phyloP scores from a whole-genome alignment of 2,329 filamentous ascomycete genomes.

The Claviceps sorghi region DNA sequence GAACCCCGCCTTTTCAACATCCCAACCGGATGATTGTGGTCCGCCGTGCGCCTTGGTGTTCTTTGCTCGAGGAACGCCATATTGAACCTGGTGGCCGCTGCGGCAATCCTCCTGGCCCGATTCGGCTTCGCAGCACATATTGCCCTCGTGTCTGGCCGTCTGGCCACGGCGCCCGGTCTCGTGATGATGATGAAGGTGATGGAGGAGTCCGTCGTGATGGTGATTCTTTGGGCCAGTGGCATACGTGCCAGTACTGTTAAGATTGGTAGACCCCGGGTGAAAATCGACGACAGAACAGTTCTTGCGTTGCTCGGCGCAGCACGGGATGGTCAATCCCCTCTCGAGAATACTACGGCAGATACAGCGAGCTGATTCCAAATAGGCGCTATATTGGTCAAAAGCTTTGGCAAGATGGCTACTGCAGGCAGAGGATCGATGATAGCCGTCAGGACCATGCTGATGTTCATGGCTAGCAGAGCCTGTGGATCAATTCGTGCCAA shows the following conservation, averaged over 20 bases:
- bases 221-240: constrained; percentile 4
- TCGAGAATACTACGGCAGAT: constrained; percentile 22
- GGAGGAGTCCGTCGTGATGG: constrained; percentile 6
- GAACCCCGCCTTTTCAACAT: constrained; percentile 14
- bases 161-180: constrained; percentile 10
- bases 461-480: constrained; percentile 12
- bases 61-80: neutral
- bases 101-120: constrained; percentile 6
- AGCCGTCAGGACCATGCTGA: constrained; percentile 14
- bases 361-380: constrained; percentile 23
- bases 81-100: constrained; percentile 4
- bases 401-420: constrained; percentile 18
- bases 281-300: neutral
- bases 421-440: constrained; percentile 15
- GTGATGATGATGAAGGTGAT: constrained; percentile 12
- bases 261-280: neutral
- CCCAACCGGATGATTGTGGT: constrained; percentile 1
- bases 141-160: constrained; percentile 6
- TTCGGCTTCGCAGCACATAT: constrained; percentile 1
- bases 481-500: neutral
- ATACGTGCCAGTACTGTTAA: neutral
- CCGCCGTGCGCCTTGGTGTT: neutral
- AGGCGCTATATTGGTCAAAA: constrained; percentile 20
- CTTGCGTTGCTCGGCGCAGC: constrained; percentile 12
- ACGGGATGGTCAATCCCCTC: constrained; percentile 12